Evolutionary conservation across 495 filamentous ascomycete genomes (phyloP).

Genomic region (Penicillium mononematosum): DNA sequence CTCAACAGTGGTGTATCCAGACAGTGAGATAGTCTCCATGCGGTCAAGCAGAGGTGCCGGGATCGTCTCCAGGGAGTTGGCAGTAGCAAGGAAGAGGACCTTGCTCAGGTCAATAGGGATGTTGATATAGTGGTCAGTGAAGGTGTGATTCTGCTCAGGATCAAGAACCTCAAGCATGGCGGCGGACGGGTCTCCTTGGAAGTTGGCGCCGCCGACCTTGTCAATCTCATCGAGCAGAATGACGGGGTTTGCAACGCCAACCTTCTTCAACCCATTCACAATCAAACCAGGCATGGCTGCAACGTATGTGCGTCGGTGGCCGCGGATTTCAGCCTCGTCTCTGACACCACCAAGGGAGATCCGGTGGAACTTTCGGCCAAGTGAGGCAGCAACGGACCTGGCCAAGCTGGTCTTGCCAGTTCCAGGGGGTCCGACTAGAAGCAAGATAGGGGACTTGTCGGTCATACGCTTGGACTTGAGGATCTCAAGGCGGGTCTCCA

Average conservation of each 20-base stretch:
- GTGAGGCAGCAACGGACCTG: constrained; percentile 85
- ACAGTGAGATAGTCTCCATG: constrained; percentile 91
- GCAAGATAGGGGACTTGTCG: constrained; percentile 93
- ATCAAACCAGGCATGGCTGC: constrained; percentile 97
- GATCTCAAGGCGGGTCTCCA: constrained; percentile 61
- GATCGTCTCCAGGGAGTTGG: constrained; percentile 94
- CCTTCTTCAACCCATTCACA: constrained; percentile 93
- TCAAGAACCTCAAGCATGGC: constrained; percentile 98
- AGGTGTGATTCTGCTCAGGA: constrained; percentile 94
- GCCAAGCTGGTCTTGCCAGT: constrained; percentile 96
- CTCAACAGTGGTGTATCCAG: constrained; percentile 97
- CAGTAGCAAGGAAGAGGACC: constrained; percentile 97
- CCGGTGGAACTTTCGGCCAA: constrained; percentile 94
- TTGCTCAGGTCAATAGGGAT: constrained; percentile 96
- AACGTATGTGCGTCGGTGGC: constrained; percentile 94
- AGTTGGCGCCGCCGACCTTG: constrained; percentile 89
- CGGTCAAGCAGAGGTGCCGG: constrained; percentile 91
- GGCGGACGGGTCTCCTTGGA: constrained; percentile 96
- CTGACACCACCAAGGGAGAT: constrained; percentile 95
- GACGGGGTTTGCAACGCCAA: constrained; percentile 92
- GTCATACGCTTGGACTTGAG: constrained; percentile 73
- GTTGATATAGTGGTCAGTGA: constrained; percentile 94
- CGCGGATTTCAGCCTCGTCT: constrained; percentile 95
- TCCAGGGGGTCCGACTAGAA: constrained; percentile 92
- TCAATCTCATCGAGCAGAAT: constrained; percentile 98